Conservation (phyloP, 1,284 basidiomycete genomes). For the Lignosus rhinocerotis region DNA sequence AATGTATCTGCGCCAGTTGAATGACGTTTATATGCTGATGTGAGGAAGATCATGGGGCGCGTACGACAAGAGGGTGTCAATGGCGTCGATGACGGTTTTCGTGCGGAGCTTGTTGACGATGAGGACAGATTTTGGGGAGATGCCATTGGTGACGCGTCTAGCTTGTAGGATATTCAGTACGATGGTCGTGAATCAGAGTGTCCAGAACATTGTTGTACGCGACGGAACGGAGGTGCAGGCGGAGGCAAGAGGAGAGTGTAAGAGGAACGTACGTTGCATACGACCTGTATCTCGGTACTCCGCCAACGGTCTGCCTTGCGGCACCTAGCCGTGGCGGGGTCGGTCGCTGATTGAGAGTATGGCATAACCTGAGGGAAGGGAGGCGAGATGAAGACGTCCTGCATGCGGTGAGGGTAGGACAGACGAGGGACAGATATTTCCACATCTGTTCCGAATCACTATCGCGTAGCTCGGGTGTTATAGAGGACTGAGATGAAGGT, state of each 20-base stretch:
- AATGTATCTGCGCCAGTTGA: conserved; percentile 52
- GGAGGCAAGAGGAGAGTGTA: neutral
- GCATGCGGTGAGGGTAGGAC: neutral
- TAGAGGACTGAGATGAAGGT: no score
- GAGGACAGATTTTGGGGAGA: conserved; percentile 49
- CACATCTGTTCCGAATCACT: neutral
- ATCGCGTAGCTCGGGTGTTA: no score
- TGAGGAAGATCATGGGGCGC: conserved; percentile 23
- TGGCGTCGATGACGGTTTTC: conserved; percentile 71
- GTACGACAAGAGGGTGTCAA: conserved; percentile 68
- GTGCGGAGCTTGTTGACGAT: conserved; percentile 79
- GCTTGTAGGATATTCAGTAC: conserved; percentile 17
- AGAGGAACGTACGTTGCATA: conserved; percentile 16
- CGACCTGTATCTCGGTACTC: neutral
- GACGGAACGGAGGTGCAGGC: no score
- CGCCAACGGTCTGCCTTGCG: neutral
- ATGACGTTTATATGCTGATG: neutral
- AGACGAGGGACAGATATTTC: neutral
- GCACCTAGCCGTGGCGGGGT: neutral
- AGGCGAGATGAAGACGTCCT: neutral
- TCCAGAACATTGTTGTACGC: neutral
- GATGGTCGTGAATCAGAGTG: neutral
- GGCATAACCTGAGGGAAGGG: neutral
- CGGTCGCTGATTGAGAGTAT: neutral
- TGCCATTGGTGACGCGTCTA: conserved; percentile 22